phyloP scores from a whole-genome alignment of 129 eudicot species.

The Escallonia rubra region DNA sequence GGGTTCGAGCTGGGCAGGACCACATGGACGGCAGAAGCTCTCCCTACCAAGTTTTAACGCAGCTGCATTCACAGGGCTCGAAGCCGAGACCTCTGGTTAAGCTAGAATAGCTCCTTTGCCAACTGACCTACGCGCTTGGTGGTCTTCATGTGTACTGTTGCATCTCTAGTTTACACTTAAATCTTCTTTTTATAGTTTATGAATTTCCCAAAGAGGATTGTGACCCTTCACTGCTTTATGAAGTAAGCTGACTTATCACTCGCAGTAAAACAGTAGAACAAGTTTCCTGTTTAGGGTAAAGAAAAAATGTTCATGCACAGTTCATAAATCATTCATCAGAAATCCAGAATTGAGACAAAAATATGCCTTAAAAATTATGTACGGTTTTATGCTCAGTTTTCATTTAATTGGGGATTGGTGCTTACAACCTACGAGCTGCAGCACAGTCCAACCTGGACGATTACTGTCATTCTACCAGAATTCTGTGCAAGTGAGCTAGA shows the following conservation, averaged over 20 bases:
- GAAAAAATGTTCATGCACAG: constrained; percentile 7
- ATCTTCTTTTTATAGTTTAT: constrained; percentile 4
- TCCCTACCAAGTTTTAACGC: too few relatives aligned
- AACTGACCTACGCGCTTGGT: too few relatives aligned
- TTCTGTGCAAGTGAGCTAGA: too few relatives aligned
- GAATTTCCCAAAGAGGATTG: constrained; percentile 1
- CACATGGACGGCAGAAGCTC: too few relatives aligned
- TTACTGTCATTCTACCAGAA: too few relatives aligned
- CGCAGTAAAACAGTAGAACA: neutral
- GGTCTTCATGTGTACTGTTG: constrained; percentile 30
- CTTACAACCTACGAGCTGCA: constrained; percentile 9
- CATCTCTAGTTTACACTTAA: constrained; percentile 26
- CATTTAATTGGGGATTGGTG: neutral
- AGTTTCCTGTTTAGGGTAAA: constrained; percentile 2
- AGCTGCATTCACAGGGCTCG: too few relatives aligned
- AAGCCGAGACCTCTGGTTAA: too few relatives aligned
- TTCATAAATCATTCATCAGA: neutral
- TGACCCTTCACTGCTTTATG: constrained; percentile 7
- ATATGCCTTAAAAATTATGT: too few relatives aligned
- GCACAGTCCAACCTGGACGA: neutral
- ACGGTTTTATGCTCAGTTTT: neutral
- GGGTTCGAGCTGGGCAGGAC: too few relatives aligned
- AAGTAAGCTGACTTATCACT: neutral
- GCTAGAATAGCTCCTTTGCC: too few relatives aligned
- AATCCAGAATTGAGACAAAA: too few relatives aligned